Conservation (phyloP, 2,329 filamentous ascomycete genomes). For the Aplosporella prunicola region DNA sequence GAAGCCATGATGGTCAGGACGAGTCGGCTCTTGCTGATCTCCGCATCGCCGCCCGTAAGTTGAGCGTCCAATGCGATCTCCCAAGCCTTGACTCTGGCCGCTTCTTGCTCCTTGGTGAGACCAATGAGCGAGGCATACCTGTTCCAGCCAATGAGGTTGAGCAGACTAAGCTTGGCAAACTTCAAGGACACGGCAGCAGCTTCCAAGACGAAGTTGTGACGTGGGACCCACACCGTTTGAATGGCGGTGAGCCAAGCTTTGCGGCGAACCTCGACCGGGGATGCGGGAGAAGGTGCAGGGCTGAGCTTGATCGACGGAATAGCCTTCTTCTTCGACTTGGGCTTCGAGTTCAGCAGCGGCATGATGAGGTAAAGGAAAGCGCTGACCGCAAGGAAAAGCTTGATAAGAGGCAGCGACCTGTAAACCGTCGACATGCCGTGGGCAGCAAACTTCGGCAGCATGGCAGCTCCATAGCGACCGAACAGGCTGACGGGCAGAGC, state of each 20-base stretch:
- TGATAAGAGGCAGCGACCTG: constrained; percentile 35
- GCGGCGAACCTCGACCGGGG: constrained; percentile 73
- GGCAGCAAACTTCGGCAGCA: constrained; percentile 16
- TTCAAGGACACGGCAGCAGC: constrained; percentile 72
- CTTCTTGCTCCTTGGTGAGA: constrained; percentile 74
- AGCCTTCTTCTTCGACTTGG: constrained; percentile 43
- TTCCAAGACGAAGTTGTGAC: constrained; percentile 78
- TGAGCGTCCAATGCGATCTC: constrained; percentile 88
- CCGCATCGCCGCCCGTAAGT: constrained; percentile 77
- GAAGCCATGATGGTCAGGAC: constrained; percentile 81
- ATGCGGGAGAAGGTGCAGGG: constrained; percentile 61
- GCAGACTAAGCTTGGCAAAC: constrained; percentile 69
- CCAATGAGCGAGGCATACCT: constrained; percentile 73
- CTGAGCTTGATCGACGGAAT: constrained; percentile 32
- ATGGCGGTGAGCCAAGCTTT: constrained; percentile 90
- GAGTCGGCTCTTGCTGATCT: constrained; percentile 80
- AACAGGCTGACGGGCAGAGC: constrained; percentile 31
- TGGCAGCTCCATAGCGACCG: constrained; percentile 21
- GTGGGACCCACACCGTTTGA: constrained; percentile 84
- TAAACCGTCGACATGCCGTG: constrained; percentile 13
- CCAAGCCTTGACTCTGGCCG: constrained; percentile 83
- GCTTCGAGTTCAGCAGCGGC: constrained; percentile 48
- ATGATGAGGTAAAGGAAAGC: constrained; percentile 48
- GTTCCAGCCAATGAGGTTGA: constrained; percentile 66
- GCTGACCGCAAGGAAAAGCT: constrained; percentile 43